Conservation (phyloP, 1,284 basidiomycete species). For the Mycena citricolor region DNA sequence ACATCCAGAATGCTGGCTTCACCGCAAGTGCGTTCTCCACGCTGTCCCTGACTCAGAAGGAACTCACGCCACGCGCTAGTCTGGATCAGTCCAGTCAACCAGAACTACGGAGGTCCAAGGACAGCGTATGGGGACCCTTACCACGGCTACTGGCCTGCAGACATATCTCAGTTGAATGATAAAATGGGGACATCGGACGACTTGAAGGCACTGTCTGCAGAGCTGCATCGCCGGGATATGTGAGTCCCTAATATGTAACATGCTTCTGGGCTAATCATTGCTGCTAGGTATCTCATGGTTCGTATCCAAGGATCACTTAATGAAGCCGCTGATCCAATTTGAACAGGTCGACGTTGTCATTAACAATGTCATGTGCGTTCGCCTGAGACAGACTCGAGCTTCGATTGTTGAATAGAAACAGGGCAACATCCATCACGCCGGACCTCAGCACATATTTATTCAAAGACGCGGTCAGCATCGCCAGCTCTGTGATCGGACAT, state of each 20-base stretch:
- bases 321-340: conserved; percentile 1
- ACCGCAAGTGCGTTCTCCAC: conserved; percentile 58
- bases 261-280: not conserved
- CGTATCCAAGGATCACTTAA: conserved; percentile 4
- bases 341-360: conserved; percentile 77
- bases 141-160: conserved; percentile 71
- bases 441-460: conserved; percentile 62
- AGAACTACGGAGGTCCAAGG: conserved; percentile 66
- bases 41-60: conserved; percentile 7
- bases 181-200: conserved; percentile 71
- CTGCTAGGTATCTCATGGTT: conserved; percentile 14
- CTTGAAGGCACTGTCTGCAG: conserved; percentile 62
- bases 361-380: conserved; percentile 78
- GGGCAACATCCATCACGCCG: conserved; percentile 52
- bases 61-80: conserved; percentile 35
- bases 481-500: conserved; percentile 3
- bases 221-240: conserved; percentile 70
- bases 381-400: too few relatives aligned
- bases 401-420: too few relatives aligned
- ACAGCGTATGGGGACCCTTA: conserved; percentile 69
- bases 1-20: conserved; percentile 76
- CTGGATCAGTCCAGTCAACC: conserved; percentile 66
- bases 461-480: conserved; percentile 46
- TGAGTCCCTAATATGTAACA: conserved; percentile 29
- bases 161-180: conserved; percentile 62